These are phyloP conservation scores for Tetrapisispora phaffii DNA, from an alignment of 805 yeast genomes.

Conservation along the genomic window DNA sequence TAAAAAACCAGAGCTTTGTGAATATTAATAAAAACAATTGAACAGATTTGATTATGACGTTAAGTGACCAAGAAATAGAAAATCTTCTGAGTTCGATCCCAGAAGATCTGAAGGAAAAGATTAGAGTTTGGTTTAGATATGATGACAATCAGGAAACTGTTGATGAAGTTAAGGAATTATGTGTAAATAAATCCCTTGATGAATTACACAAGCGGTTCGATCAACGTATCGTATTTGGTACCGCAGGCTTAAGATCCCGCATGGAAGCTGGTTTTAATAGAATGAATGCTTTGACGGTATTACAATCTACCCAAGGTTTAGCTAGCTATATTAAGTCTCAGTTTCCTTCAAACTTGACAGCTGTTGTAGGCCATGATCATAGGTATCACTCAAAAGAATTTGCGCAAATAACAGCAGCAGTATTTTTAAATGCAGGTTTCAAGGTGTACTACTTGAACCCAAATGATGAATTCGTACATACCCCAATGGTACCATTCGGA, in stretches of 20 bases:
- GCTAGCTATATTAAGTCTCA: constrained; percentile 38
- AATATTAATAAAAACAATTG: too few species aligned
- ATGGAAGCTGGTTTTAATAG: constrained; percentile 89
- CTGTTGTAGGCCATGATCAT: constrained; percentile 87
- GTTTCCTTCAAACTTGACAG: constrained; percentile 25
- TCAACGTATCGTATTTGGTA: constrained; percentile 72
- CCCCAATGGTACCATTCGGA: constrained; percentile 88
- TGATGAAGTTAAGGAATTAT: constrained; percentile 42
- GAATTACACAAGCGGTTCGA: constrained; percentile 45
- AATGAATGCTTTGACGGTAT: constrained; percentile 80
- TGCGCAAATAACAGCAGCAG: constrained; percentile 71
- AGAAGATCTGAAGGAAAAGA: constrained; percentile 9
- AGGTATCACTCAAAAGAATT: constrained; percentile 68
- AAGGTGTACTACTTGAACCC: constrained; percentile 48
- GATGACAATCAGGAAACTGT: constrained; percentile 39
- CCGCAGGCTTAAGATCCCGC: constrained; percentile 80
- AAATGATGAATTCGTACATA: constrained; percentile 44
- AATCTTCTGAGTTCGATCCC: constrained; percentile 4
- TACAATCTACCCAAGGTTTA: constrained; percentile 84
- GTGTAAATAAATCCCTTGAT: constrained; percentile 29
- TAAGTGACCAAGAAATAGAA: not conserved
- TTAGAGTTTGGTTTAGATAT: constrained; percentile 23
- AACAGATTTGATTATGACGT: not conserved
- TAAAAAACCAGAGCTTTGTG: too few species aligned
- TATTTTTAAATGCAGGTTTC: constrained; percentile 59